Conservation (phyloP, 2,329 filamentous ascomycete genomes). For the Colletotrichum plurivorum region DNA sequence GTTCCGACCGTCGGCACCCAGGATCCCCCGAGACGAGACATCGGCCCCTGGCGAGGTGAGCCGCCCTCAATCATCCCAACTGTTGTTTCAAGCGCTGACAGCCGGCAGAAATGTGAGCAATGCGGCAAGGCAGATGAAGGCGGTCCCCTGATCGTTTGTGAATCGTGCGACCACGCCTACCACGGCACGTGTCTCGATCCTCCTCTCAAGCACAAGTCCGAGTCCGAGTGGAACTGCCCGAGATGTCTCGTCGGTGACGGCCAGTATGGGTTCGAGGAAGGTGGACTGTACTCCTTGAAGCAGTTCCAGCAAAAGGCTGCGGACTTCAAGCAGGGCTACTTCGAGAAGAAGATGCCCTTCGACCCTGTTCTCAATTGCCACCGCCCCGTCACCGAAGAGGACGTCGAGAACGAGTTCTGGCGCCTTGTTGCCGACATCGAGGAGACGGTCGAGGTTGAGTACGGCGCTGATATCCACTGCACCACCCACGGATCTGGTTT, state of each 20-base stretch:
- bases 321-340: conserved; percentile 95
- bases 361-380: conserved; percentile 87
- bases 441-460: conserved; percentile 97
- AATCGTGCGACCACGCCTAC: conserved; percentile 90
- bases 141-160: conserved; percentile 82
- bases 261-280: conserved; percentile 97
- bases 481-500: conserved; percentile 98
- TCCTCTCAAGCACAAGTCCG: conserved; percentile 81
- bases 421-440: conserved; percentile 92
- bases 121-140: conserved; percentile 85
- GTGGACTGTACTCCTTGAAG: conserved; percentile 92
- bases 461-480: conserved; percentile 97
- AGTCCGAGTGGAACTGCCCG: conserved; percentile 95
- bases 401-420: conserved; percentile 98
- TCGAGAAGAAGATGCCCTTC: conserved; percentile 89
- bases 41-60: conserved; percentile 60
- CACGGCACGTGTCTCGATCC: conserved; percentile 93
- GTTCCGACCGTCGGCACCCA: conserved; percentile 85
- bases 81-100: conserved; percentile 38
- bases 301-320: conserved; percentile 97
- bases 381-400: conserved; percentile 89
- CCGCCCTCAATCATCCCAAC: conserved; percentile 6
- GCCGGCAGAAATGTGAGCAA: conserved; percentile 81
- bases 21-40: conserved; percentile 70
- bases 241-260: conserved; percentile 95